These are phyloP conservation scores for Cercophora newfieldiana DNA, from an alignment of 495 filamentous ascomycete genomes.

Conservation along the genomic window DNA sequence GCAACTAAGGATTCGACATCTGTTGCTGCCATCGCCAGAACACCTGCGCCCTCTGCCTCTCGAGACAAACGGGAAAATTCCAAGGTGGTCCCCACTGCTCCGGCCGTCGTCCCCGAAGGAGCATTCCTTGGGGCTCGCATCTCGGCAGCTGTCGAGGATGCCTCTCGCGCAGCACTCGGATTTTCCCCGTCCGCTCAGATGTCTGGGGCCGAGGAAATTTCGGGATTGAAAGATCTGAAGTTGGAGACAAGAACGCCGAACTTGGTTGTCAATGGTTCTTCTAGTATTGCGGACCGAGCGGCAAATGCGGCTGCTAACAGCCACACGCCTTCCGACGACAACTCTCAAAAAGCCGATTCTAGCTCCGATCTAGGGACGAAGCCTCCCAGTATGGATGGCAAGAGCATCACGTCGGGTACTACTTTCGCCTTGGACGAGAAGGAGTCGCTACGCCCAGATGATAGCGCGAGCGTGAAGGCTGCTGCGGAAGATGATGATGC, in stretches of 20 bases:
- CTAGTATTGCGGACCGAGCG: slow-evolving; percentile 32
- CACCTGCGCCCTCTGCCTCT: slow-evolving; percentile 6
- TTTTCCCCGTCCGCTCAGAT: neutral
- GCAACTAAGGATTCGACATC: slow-evolving; percentile 46
- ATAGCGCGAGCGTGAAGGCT: slow-evolving; percentile 89
- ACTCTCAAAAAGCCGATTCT: slow-evolving; percentile 61
- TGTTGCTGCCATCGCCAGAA: slow-evolving; percentile 32
- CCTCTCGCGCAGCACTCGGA: slow-evolving; percentile 19
- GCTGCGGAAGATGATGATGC: slow-evolving; percentile 82
- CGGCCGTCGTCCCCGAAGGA: slow-evolving; percentile 20
- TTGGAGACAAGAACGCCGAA: slow-evolving; percentile 42
- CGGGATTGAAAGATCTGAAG: slow-evolving; percentile 41
- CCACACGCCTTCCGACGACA: slow-evolving; percentile 47
- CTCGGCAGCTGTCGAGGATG: slow-evolving; percentile 13
- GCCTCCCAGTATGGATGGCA: slow-evolving; percentile 83
- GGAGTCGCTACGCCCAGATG: slow-evolving; percentile 87
- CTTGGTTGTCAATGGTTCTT: slow-evolving; percentile 52
- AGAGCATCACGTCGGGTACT: slow-evolving; percentile 86
- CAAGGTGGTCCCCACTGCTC: neutral
- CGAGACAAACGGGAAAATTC: slow-evolving; percentile 18
- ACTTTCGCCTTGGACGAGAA: slow-evolving; percentile 95
- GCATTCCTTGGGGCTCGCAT: neutral
- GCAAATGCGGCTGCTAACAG: slow-evolving; percentile 38
- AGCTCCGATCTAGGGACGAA: slow-evolving; percentile 75
- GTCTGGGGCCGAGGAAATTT: slow-evolving; percentile 32